Conservation (phyloP, 306 rosid species). For the cucumber (Cucumis sativus) region Cucumber_9930_V3 NC_026659.2:1658001-1658500, state of each 20-base stretch:
- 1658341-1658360: background rate
- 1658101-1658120: background rate
- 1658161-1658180: background rate
- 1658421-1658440: background rate
- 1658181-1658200: background rate
- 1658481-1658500: background rate
- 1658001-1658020: too few species aligned
- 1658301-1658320: background rate
- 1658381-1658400: background rate
- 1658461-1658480: background rate
- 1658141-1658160: background rate
- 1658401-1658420: background rate
- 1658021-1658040: too few species aligned
- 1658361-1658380: background rate
- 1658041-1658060: too few species aligned
- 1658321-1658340: background rate
- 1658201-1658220: background rate
- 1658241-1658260: background rate
- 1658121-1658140: background rate
- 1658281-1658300: background rate
- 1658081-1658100: too few species aligned
- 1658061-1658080: too few species aligned
- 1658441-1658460: background rate
- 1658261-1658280: background rate
- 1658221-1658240: background rate